A percentile compares a stretch with the other conserved stretches of the same genome.
Evolutionary conservation across 73 alveolate species (phyloP).

Genomic region (Urostyla sp.): DNA sequence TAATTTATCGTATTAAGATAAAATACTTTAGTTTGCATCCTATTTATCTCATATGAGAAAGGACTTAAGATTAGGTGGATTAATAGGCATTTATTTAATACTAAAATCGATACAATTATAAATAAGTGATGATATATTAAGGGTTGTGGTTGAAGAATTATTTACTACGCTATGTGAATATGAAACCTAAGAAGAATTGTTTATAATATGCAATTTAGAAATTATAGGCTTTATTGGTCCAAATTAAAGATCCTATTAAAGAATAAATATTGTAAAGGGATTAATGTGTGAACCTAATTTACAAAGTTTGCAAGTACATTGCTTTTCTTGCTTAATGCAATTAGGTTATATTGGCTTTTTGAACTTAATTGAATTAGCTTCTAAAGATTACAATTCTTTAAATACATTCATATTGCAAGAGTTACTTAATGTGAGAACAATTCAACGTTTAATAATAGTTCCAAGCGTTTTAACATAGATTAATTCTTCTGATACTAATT

Average conservation of each 20-base stretch:
- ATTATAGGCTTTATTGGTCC: constrained; percentile 84
- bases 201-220: constrained; percentile 74
- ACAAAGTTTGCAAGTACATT: constrained; percentile 70
- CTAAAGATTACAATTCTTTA: constrained; percentile 81
- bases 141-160: constrained; percentile 63
- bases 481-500: constrained; percentile 73
- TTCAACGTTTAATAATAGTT: constrained; percentile 83
- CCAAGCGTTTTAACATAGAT: constrained; percentile 82
- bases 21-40: constrained; percentile 39
- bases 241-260: constrained; percentile 68
- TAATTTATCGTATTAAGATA: constrained; percentile 5
- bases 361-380: constrained; percentile 84
- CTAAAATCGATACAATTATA: constrained; percentile 49
- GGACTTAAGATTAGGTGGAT: constrained; percentile 72
- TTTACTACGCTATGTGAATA: constrained; percentile 66
- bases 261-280: constrained; percentile 77
- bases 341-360: constrained; percentile 83
- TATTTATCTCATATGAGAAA: constrained; percentile 30
- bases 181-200: constrained; percentile 82
- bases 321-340: constrained; percentile 79
- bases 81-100: constrained; percentile 72
- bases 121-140: constrained; percentile 72
- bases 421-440: constrained; percentile 81
- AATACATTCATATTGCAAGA: constrained; percentile 79
- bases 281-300: constrained; percentile 80